Percentiles rank a stretch among this genome's conserved stretches.
Conservation (phyloP, 2,329 filamentous ascomycete species). For the Paraphoma sp. region DNA sequence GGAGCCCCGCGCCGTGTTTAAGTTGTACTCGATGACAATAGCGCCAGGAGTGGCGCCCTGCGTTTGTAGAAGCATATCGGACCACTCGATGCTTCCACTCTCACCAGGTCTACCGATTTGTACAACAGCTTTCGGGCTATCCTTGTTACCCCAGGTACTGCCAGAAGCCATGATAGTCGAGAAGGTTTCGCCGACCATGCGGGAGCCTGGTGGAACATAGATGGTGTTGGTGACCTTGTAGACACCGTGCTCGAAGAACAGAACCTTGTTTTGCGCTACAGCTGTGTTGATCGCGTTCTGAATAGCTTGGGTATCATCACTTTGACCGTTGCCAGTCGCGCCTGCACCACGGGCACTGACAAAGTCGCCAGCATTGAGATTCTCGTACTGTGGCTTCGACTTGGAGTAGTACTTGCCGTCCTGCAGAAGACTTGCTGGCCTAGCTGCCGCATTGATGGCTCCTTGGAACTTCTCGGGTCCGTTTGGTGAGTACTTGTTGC, state of each 20-base stretch:
- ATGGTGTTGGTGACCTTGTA: constrained; percentile 65
- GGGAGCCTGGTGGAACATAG: constrained; percentile 70
- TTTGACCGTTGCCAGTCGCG: constrained; percentile 80
- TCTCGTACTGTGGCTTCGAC: constrained; percentile 58
- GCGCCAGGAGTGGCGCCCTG: constrained; percentile 74
- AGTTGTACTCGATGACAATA: constrained; percentile 76
- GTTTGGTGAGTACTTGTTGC: constrained; percentile 42
- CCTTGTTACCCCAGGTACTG: constrained; percentile 54
- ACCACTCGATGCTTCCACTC: constrained; percentile 72
- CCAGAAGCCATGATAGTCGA: constrained; percentile 84
- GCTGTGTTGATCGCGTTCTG: constrained; percentile 75
- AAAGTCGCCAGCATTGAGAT: constrained; percentile 67
- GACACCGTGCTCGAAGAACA: constrained; percentile 66
- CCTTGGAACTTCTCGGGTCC: constrained; percentile 58
- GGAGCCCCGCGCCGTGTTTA: constrained; percentile 56
- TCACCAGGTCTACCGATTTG: constrained; percentile 71
- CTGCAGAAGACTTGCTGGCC: constrained; percentile 57
- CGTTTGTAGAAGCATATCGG: constrained; percentile 75
- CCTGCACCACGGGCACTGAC: constrained; percentile 55
- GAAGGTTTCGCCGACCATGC: constrained; percentile 86
- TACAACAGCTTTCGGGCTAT: constrained; percentile 68
- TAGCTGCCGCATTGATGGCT: constrained; percentile 51
- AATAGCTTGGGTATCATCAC: constrained; percentile 81
- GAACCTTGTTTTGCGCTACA: constrained; percentile 60
- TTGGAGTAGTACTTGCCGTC: constrained; percentile 58